Conservation (phyloP, 805 yeast species). For the Groenewaldozyma salmanticensis region DNA sequence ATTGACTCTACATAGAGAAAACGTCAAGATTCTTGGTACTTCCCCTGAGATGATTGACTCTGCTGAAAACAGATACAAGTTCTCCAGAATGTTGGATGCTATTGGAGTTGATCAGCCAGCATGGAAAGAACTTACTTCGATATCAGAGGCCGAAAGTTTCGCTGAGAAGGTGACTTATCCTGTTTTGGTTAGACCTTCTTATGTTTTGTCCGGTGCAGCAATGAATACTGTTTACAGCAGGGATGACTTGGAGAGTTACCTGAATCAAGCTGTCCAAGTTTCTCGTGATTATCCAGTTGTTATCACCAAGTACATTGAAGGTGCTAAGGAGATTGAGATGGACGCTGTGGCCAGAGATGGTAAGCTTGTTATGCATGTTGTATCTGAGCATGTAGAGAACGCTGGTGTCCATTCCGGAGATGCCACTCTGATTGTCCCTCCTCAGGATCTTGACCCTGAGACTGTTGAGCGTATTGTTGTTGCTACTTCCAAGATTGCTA, state of each 20-base stretch:
- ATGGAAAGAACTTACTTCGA: slow-evolving; percentile 94
- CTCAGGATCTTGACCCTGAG: slow-evolving; percentile 88
- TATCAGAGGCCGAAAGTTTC: slow-evolving; percentile 84
- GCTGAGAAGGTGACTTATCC: slow-evolving; percentile 90
- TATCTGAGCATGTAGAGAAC: slow-evolving; percentile 96
- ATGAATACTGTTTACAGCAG: slow-evolving; percentile 92
- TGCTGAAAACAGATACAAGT: slow-evolving; percentile 96
- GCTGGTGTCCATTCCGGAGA: slow-evolving; percentile 99
- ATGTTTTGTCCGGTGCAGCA: slow-evolving; percentile 97
- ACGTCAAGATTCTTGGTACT: slow-evolving; percentile 91
- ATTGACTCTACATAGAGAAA: slow-evolving; percentile 81
- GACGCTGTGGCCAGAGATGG: slow-evolving; percentile 97
- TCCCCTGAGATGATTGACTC: slow-evolving; percentile 97
- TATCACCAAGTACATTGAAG: slow-evolving; percentile 90
- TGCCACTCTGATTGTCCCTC: slow-evolving; percentile 94
- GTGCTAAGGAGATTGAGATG: slow-evolving; percentile 97
- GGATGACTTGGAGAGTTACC: slow-evolving; percentile 77
- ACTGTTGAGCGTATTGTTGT: slow-evolving; percentile 85
- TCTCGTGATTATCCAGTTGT: slow-evolving; percentile 98
- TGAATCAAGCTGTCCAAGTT: slow-evolving; percentile 92
- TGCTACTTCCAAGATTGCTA: slow-evolving; percentile 93
- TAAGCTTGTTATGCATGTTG: slow-evolving; percentile 91
- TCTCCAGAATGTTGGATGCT: slow-evolving; percentile 91
- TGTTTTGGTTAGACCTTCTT: slow-evolving; percentile 94
- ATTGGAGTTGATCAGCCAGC: slow-evolving; percentile 99